Evolutionary conservation across 106 monocot species (phyloP).

Genomic region (Phalaenopsis equestris): DNA sequence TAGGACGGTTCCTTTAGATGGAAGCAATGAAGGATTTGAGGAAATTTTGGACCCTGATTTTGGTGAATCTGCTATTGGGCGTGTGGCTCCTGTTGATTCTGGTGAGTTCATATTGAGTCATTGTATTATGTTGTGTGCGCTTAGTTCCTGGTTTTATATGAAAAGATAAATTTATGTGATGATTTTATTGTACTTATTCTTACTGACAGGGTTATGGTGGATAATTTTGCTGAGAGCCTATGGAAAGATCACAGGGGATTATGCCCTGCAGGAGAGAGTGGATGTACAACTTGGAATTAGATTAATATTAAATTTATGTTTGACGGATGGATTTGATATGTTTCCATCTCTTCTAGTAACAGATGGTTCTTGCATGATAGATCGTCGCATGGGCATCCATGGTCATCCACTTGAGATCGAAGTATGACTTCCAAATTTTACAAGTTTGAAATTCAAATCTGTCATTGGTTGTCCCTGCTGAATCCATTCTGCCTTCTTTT

Average conservation of each 20-base stretch:
- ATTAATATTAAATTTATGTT: slow-evolving; percentile 77
- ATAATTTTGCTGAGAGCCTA: slow-evolving; percentile 92
- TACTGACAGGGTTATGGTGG: slow-evolving; percentile 80
- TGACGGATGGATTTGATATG: slow-evolving; percentile 99
- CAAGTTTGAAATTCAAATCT: slow-evolving; percentile 3
- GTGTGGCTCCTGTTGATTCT: slow-evolving; percentile 93
- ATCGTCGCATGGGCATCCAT: slow-evolving; percentile 98
- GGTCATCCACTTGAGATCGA: slow-evolving; percentile 99
- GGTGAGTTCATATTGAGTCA: slow-evolving; percentile 32
- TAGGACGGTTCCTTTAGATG: slow-evolving; percentile 66
- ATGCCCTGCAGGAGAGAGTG: slow-evolving; percentile 77
- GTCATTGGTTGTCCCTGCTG: background rate
- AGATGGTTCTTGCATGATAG: slow-evolving; percentile 99
- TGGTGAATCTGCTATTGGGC: slow-evolving; percentile 93
- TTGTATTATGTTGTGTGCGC: background rate
- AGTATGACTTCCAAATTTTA: slow-evolving; percentile 25
- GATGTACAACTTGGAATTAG: slow-evolving; percentile 94
- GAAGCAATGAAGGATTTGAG: slow-evolving; percentile 77
- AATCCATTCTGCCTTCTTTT: background rate
- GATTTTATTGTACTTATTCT: slow-evolving; percentile 1
- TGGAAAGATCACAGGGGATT: slow-evolving; percentile 85
- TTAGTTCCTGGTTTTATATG: background rate
- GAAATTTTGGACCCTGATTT: slow-evolving; percentile 94
- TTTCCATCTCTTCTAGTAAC: slow-evolving; percentile 91
- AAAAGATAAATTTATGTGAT: background rate